A percentile compares a stretch with the other conserved stretches of the same genome.
Conservation (phyloP, 129 eudicot genomes). For the Tanacetum coccineum region DNA sequence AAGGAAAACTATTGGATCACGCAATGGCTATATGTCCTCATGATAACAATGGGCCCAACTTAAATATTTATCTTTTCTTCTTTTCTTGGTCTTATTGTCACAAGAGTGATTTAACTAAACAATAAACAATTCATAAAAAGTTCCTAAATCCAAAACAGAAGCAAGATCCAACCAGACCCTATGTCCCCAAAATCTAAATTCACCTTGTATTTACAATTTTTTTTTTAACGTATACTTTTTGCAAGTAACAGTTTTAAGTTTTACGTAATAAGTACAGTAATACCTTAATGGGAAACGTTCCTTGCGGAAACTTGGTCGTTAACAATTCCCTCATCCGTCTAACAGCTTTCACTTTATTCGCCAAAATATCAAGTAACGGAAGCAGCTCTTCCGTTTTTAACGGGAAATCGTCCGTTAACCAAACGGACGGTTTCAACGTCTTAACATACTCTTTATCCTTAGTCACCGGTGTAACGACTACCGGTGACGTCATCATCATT, state of each 20-base stretch:
- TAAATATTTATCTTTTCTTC: background rate
- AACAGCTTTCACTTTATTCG: too few relatives aligned
- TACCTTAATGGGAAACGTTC: too few relatives aligned
- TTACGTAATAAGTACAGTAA: too few relatives aligned
- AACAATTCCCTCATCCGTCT: too few relatives aligned
- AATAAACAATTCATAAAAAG: too few relatives aligned
- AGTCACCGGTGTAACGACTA: slow-evolving; percentile 38
- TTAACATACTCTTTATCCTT: slow-evolving; percentile 84
- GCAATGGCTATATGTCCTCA: slow-evolving; percentile 25
- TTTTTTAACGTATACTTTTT: too few relatives aligned
- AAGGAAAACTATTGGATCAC: slow-evolving; percentile 35
- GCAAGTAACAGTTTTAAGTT: slow-evolving; percentile 61
- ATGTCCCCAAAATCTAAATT: background rate
- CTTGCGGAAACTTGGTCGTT: too few relatives aligned
- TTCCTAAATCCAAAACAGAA: slow-evolving; percentile 6
- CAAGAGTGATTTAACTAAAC: background rate
- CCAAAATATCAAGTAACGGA: slow-evolving; percentile 88
- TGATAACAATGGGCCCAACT: slow-evolving; percentile 23
- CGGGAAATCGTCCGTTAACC: too few relatives aligned
- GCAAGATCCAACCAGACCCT: background rate
- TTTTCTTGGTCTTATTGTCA: background rate
- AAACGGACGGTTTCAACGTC: too few relatives aligned
- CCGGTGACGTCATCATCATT: too few relatives aligned
- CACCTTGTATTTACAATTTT: too few relatives aligned
- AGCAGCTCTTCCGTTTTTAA: slow-evolving; percentile 88